Evolutionary conservation across 2,329 filamentous ascomycete species (phyloP).

Genomic region (Fusarium pilosicola): DNA sequence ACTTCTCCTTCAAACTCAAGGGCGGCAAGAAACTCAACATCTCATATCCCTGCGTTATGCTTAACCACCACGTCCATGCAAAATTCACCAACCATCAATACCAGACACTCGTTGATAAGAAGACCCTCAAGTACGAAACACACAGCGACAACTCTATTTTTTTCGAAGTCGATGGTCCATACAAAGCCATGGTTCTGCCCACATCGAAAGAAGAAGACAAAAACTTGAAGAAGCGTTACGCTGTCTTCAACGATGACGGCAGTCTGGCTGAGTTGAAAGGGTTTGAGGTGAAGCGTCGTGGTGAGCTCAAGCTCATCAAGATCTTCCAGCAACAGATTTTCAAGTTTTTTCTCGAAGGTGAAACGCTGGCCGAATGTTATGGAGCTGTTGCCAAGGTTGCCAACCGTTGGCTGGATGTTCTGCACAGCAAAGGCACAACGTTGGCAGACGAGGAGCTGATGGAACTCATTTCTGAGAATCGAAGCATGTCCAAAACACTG

Average conservation of each 20-base stretch:
- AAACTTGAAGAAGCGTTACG: slow-evolving; percentile 99
- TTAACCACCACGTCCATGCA: slow-evolving; percentile 95
- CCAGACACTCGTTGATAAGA: slow-evolving; percentile 83
- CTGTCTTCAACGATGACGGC: slow-evolving; percentile 98
- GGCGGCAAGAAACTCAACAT: slow-evolving; percentile 97
- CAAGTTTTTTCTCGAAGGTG: slow-evolving; percentile 97
- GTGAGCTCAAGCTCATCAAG: slow-evolving; percentile 98
- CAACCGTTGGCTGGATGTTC: slow-evolving; percentile 95
- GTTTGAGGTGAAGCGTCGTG: slow-evolving; percentile 96
- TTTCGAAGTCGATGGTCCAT: slow-evolving; percentile 98
- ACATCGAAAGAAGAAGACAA: slow-evolving; percentile 99
- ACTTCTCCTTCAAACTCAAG: slow-evolving; percentile 92
- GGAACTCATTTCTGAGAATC: slow-evolving; percentile 99
- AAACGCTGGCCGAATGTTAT: slow-evolving; percentile 89
- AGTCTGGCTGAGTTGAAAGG: slow-evolving; percentile 95
- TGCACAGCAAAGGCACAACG: slow-evolving; percentile 87
- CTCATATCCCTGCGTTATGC: slow-evolving; percentile 98
- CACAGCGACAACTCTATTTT: slow-evolving; percentile 99
- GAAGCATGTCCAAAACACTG: slow-evolving; percentile 96
- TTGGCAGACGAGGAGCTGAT: slow-evolving; percentile 97
- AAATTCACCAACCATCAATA: slow-evolving; percentile 98
- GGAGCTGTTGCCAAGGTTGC: slow-evolving; percentile 91
- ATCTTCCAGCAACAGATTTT: slow-evolving; percentile 99
- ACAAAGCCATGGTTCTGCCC: slow-evolving; percentile 95
- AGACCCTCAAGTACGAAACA: slow-evolving; percentile 90